Evolutionary conservation across 2,329 filamentous ascomycete genomes (phyloP), one percentile per base, ranked within the genome.

Genomic region (Cryphonectria naterciae): DNA sequence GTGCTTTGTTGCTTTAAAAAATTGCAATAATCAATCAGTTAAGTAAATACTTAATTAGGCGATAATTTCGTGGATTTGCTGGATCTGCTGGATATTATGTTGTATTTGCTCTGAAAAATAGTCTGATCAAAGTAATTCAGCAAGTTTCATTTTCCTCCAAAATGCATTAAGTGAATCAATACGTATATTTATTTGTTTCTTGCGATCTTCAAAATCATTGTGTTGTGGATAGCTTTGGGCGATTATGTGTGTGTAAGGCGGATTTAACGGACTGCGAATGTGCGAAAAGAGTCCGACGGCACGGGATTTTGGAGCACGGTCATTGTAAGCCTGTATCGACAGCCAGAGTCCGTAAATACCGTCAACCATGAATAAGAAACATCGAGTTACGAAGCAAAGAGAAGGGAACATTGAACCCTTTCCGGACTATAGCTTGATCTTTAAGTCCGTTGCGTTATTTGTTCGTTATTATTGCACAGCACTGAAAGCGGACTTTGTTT

Each of bases 231-330:
- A 39, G 13, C 17, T 58, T 19, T 56, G 10, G 52, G 54, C 25
- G 6, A 17, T 32, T 32, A 32, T 32, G 11, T 19, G 4, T 17
- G 25, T 32, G 28, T 7, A 11, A 3, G 25, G 54, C 54, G 54
- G 54, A 58, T 58, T 58, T 58, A 58, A 58, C 54, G 54, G 54
- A 58, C 28, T 19, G 25, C 25, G 7, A 56, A 56, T 56, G 52
- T 56, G 52, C 52, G 25, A 28, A 56, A 13, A 56, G 52, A 3
- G 3, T 17, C 52, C 52, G 52, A 56, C 52, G 25, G 52, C 25
- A 56, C 22, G 22, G 46, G 22, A 7, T n/a, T 49, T 49, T 19
- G 15, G 43, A 17, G 17, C 17, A 46, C 22, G 43, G 7, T 22
- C 19, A n/a, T 8, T 49, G 22, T 22, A 19, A 46, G 46, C 46